These are phyloP conservation scores for Phanerochaete sordida DNA, from an alignment of 768 basidiomycete species.

Conservation along the genomic window DNA sequence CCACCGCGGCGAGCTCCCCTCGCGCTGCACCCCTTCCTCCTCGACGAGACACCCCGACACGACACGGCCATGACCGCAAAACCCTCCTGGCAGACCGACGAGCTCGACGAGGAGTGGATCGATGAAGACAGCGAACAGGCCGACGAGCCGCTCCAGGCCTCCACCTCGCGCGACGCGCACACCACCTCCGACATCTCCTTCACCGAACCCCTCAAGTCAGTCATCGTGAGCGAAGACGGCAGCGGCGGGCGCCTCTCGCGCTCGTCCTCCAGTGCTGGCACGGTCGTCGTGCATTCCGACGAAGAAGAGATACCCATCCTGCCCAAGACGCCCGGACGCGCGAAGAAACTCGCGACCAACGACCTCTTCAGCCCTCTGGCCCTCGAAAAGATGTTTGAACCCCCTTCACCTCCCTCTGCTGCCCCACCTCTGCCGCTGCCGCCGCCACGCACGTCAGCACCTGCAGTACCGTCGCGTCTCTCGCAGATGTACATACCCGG, in stretches of 20 bases:
- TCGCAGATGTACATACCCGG: slow-evolving; percentile 33
- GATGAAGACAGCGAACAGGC: slow-evolving; percentile 38
- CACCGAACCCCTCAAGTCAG: slow-evolving; percentile 53
- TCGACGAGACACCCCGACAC: neutral
- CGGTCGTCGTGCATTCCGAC: slow-evolving; percentile 75
- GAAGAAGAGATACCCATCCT: slow-evolving; percentile 50
- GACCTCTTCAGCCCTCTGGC: slow-evolving; percentile 87
- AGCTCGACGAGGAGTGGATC: slow-evolving; percentile 90
- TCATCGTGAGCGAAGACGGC: slow-evolving; percentile 25
- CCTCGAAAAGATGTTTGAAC: slow-evolving; percentile 91
- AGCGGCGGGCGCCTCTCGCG: slow-evolving; percentile 22
- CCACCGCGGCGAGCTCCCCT: neutral
- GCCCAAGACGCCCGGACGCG: slow-evolving; percentile 62
- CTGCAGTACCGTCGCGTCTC: slow-evolving; percentile 31
- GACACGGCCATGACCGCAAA: slow-evolving; percentile 7
- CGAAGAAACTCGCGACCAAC: slow-evolving; percentile 61
- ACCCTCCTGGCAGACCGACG: slow-evolving; percentile 86
- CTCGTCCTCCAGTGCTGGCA: slow-evolving; percentile 41
- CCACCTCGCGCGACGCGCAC: slow-evolving; percentile 11
- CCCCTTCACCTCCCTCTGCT: slow-evolving; percentile 71
- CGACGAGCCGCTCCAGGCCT: slow-evolving; percentile 26
- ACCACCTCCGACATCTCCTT: slow-evolving; percentile 26
- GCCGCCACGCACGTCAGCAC: slow-evolving; percentile 13
- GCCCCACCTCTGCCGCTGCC: slow-evolving; percentile 16
- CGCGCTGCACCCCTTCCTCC: neutral